Evolutionary conservation across 768 basidiomycete species (phyloP).

Genomic region (Hebeloma cylindrosporum): DNA sequence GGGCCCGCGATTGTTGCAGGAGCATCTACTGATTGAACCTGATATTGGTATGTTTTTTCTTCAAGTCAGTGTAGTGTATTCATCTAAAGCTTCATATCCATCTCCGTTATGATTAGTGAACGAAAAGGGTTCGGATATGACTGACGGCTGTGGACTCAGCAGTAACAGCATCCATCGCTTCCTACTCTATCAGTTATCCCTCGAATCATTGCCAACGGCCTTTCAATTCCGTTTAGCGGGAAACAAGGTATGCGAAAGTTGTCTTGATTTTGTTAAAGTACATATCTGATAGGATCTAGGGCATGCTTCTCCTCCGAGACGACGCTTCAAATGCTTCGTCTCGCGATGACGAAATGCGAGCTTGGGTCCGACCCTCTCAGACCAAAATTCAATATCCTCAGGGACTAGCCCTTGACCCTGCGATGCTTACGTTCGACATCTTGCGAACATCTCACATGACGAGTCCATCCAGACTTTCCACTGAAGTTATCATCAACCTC

Average conservation of each 20-base stretch:
- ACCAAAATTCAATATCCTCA: slow-evolving; percentile 45
- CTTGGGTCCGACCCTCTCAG: slow-evolving; percentile 41
- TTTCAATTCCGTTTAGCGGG: slow-evolving; percentile 52
- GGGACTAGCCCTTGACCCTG: slow-evolving; percentile 34
- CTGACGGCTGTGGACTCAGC: slow-evolving; percentile 53
- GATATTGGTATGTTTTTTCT: slow-evolving; percentile 46
- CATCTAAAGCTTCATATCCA: background rate
- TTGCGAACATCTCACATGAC: slow-evolving; percentile 49
- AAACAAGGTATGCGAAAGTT: slow-evolving; percentile 37
- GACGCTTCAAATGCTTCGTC: slow-evolving; percentile 4
- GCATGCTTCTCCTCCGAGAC: slow-evolving; percentile 37
- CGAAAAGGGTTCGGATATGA: slow-evolving; percentile 45
- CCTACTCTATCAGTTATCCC: slow-evolving; percentile 31
- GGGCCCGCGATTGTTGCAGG: slow-evolving; percentile 40
- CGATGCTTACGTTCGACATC: slow-evolving; percentile 49
- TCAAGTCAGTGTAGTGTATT: background rate
- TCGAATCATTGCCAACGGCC: slow-evolving; percentile 40
- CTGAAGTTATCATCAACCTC: slow-evolving; percentile 63
- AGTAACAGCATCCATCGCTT: slow-evolving; percentile 34
- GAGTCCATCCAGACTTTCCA: slow-evolving; percentile 46
- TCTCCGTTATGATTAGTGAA: slow-evolving; percentile 18
- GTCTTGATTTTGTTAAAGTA: background rate
- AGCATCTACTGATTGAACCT: slow-evolving; percentile 34
- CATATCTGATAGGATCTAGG: slow-evolving; percentile 24
- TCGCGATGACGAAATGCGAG: slow-evolving; percentile 7